These are phyloP conservation scores for Mesembryanthemum crystallinum DNA, from an alignment of 148 eudicot species.

Conservation along the genomic window DNA sequence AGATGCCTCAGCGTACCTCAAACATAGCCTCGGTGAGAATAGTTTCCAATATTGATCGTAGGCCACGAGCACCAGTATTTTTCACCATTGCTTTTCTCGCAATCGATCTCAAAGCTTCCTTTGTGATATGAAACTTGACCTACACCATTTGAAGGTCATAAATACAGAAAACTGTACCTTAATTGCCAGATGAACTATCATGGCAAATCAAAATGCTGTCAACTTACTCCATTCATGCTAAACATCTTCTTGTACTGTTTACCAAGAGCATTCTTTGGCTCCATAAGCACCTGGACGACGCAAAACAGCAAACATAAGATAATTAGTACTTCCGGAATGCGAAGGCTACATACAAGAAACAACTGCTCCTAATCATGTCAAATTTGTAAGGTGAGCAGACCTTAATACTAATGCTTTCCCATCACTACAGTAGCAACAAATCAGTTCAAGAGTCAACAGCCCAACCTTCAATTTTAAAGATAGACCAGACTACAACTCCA, in stretches of 20 bases:
- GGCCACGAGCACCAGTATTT: constrained; percentile 93
- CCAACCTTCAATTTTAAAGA: background rate
- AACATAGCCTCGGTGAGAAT: constrained; percentile 85
- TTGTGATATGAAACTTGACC: constrained; percentile 86
- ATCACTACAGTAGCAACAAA: background rate
- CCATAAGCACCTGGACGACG: constrained; percentile 69
- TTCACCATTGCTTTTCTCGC: constrained; percentile 77
- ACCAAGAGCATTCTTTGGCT: constrained; percentile 94
- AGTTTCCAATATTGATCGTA: constrained; percentile 83
- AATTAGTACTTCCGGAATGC: constrained; percentile 9
- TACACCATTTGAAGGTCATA: constrained; percentile 29
- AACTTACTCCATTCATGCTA: constrained; percentile 90
- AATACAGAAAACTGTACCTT: background rate
- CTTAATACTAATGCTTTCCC: background rate
- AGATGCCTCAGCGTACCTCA: constrained; percentile 52
- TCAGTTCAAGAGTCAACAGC: background rate
- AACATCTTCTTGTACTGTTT: constrained; percentile 96
- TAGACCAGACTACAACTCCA: background rate
- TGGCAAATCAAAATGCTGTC: background rate
- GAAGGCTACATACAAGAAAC: constrained; percentile 35
- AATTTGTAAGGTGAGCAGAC: too few species aligned
- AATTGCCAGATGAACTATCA: background rate
- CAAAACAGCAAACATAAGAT: background rate
- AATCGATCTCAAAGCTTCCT: constrained; percentile 71
- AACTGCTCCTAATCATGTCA: background rate